These are phyloP conservation scores for Chaetomiaceae sp. DNA, from an alignment of 2,329 filamentous ascomycete genomes.

Conservation along the genomic window DNA sequence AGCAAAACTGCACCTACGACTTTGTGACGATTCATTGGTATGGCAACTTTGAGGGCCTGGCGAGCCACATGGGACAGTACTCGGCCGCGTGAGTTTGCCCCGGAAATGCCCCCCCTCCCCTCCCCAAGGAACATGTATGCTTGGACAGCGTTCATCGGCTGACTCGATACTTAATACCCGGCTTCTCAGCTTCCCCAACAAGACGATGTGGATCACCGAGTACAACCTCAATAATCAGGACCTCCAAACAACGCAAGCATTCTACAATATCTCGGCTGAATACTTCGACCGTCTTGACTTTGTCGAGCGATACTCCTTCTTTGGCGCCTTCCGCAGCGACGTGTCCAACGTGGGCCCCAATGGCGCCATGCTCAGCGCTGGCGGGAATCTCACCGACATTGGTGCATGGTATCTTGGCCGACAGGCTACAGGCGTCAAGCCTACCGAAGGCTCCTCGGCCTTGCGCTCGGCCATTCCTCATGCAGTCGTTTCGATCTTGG, in stretches of 20 bases:
- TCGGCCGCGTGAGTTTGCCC: conserved; percentile 37
- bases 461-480: conserved; percentile 3
- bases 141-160: conserved; percentile 6
- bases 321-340: conserved; percentile 65
- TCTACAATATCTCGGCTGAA: conserved; percentile 61
- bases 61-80: conserved; percentile 60
- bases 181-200: conserved; percentile 54
- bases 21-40: conserved; percentile 65
- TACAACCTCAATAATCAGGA: conserved; percentile 59
- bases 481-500: background rate
- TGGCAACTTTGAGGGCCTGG: conserved; percentile 64
- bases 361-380: conserved; percentile 62
- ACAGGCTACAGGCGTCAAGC: conserved; percentile 39
- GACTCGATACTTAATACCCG: background rate
- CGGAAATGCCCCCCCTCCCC: conserved; percentile 6
- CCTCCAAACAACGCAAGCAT: conserved; percentile 54
- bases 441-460: conserved; percentile 6
- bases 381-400: conserved; percentile 68
- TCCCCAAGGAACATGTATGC: too few species aligned
- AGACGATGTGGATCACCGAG: conserved; percentile 73
- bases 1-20: conserved; percentile 55
- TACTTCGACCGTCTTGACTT: conserved; percentile 62
- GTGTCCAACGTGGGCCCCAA: conserved; percentile 72
- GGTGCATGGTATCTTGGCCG: conserved; percentile 72
- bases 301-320: conserved; percentile 67